Conservation (phyloP, 306 rosid genomes). For the Ammopiptanthus mongolicus region DNA sequence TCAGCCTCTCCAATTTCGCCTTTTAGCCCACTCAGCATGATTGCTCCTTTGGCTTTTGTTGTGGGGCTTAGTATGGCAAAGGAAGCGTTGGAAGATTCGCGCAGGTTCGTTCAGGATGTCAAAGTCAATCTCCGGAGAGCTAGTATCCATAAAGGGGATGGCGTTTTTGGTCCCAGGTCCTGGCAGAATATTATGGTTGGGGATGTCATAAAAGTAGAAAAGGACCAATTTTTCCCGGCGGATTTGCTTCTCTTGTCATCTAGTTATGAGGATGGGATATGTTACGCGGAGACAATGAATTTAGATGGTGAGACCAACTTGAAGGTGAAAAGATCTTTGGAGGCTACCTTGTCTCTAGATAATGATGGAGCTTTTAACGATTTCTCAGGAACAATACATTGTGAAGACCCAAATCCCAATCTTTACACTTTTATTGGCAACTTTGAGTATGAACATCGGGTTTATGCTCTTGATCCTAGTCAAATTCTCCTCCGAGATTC, state of each 20-base stretch:
- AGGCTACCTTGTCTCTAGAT: constrained; percentile 65
- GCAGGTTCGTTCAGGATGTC: constrained; percentile 82
- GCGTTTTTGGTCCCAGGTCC: constrained; percentile 50
- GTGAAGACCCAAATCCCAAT: constrained; percentile 95
- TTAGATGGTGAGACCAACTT: constrained; percentile 97
- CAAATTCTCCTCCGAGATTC: constrained; percentile 96
- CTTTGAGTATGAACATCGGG: constrained; percentile 62
- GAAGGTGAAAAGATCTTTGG: constrained; percentile 93
- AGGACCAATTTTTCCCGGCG: constrained; percentile 96
- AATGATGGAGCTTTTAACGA: constrained; percentile 70
- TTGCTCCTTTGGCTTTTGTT: constrained; percentile 91
- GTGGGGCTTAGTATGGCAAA: constrained; percentile 99
- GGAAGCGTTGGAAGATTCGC: constrained; percentile 91
- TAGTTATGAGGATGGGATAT: constrained; percentile 92
- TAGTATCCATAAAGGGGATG: constrained; percentile 62
- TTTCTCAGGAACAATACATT: constrained; percentile 57
- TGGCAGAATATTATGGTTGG: constrained; percentile 87
- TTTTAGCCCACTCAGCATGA: constrained; percentile 69
- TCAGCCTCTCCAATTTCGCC: constrained; percentile 78
- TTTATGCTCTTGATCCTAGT: constrained; percentile 79
- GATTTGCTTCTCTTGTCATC: constrained; percentile 88
- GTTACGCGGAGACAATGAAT: constrained; percentile 98
- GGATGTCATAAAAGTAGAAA: constrained; percentile 79
- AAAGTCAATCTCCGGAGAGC: constrained; percentile 76
- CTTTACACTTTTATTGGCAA: constrained; percentile 92